A percentile compares a stretch with the other conserved stretches of the same genome.
Evolutionary conservation across 139 green algal genomes (phyloP).

Genomic region (Chlorokybus atmophyticus): DNA sequence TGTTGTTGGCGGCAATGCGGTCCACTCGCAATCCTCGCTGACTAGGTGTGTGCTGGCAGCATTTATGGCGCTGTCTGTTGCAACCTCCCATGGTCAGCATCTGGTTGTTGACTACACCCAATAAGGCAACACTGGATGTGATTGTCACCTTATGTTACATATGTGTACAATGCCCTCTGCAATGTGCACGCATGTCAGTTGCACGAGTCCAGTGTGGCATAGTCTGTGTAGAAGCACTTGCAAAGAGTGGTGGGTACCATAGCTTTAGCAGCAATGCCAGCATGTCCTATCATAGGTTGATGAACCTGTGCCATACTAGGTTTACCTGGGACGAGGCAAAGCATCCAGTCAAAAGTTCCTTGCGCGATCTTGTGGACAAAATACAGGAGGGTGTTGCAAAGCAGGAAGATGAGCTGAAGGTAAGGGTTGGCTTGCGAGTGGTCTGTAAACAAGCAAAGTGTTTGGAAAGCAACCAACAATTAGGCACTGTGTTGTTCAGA

Average conservation of each 20-base stretch:
- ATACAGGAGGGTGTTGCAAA: constrained; percentile 70
- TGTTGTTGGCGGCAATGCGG: constrained; percentile 46
- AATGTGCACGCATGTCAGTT: too few species aligned
- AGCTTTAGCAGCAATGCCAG: constrained; percentile 2
- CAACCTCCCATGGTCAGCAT: background rate
- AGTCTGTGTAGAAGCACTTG: background rate
- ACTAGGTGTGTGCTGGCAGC: constrained; percentile 20
- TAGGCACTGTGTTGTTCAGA: constrained; percentile 8
- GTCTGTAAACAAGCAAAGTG: background rate
- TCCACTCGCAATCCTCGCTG: constrained; percentile 53
- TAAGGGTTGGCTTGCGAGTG: too few species aligned
- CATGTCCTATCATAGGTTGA: constrained; percentile 7
- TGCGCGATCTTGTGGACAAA: constrained; percentile 78
- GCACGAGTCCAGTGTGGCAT: too few species aligned
- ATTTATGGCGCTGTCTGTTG: background rate
- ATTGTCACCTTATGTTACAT: background rate
- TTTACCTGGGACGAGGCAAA: constrained; percentile 96
- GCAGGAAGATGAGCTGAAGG: constrained; percentile 97
- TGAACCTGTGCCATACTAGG: constrained; percentile 8
- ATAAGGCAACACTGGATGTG: background rate
- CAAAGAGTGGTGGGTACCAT: constrained; percentile 3
- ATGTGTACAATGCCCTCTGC: background rate
- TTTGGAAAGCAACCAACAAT: background rate
- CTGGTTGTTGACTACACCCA: background rate
- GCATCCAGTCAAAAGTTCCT: constrained; percentile 65